Conservation (phyloP, 2,329 filamentous ascomycete genomes). For the Exophiala spinifera region DNA sequence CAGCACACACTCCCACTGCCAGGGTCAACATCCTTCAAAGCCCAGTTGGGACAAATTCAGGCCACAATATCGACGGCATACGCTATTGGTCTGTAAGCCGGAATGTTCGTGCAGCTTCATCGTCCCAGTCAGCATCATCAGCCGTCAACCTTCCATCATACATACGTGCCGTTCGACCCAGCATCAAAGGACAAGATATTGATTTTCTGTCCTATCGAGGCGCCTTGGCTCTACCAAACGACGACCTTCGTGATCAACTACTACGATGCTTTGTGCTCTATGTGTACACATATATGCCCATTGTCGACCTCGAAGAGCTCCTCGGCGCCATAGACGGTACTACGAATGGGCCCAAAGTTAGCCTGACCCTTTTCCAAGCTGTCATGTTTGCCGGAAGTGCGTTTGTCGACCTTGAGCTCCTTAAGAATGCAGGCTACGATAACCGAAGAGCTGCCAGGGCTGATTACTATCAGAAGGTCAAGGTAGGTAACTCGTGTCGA, state of each 20-base stretch:
- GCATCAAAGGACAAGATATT: conserved; percentile 15
- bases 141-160: conserved; percentile 14
- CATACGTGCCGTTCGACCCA: conserved; percentile 15
- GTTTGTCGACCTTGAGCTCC: conserved; percentile 55
- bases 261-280: conserved; percentile 80
- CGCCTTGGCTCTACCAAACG: conserved; percentile 70
- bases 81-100: neutral
- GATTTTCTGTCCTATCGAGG: conserved; percentile 44
- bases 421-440: conserved; percentile 18
- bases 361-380: conserved; percentile 84
- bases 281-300: conserved; percentile 89
- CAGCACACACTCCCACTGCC: neutral
- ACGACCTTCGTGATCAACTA: conserved; percentile 71
- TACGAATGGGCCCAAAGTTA: conserved; percentile 66
- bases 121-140: neutral
- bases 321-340: conserved; percentile 51
- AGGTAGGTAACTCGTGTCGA: conserved; percentile 78
- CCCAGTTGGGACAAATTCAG: neutral
- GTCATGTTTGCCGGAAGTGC: conserved; percentile 91
- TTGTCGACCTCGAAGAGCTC: conserved; percentile 55
- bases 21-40: neutral
- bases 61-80: neutral
- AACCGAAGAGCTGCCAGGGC: conserved; percentile 72
- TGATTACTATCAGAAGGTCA: conserved; percentile 73
- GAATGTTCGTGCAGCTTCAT: neutral